phyloP scores from a whole-genome alignment of 2,329 filamentous ascomycete genomes.

The Exserohilum rostratum region DNA sequence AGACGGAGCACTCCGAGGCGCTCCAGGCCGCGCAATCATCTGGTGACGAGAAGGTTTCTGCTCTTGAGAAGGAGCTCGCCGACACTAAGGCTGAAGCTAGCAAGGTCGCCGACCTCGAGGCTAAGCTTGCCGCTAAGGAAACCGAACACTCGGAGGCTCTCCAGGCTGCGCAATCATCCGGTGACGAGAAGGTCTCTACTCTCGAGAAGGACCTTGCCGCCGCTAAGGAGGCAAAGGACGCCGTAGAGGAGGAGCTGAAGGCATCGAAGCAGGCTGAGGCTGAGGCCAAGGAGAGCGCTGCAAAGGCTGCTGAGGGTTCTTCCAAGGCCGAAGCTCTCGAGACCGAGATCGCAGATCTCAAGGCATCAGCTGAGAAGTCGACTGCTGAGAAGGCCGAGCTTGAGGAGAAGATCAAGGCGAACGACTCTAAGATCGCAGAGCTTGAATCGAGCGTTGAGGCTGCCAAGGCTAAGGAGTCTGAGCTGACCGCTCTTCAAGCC shows the following conservation, averaged over 20 bases:
- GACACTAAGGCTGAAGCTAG: conserved; percentile 29
- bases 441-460: conserved; percentile 26
- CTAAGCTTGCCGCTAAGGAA: conserved; percentile 31
- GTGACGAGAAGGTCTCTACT: conserved; percentile 32
- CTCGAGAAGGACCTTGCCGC: conserved; percentile 34
- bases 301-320: conserved; percentile 22
- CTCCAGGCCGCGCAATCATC: conserved; percentile 20
- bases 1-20: conserved; percentile 33
- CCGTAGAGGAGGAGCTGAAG: conserved; percentile 31
- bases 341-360: conserved; percentile 29
- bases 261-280: conserved; percentile 20
- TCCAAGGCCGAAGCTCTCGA: conserved; percentile 22
- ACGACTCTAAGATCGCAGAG: conserved; percentile 31
- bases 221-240: conserved; percentile 27
- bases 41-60: conserved; percentile 15
- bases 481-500: conserved; percentile 24
- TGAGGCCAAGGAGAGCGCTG: conserved; percentile 23
- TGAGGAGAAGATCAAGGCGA: conserved; percentile 32
- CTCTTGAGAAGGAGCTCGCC: conserved; percentile 27
- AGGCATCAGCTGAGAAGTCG: conserved; percentile 30
- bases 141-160: conserved; percentile 32
- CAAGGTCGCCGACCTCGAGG: conserved; percentile 36
- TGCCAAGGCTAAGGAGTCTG: conserved; percentile 22
- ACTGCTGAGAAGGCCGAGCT: conserved; percentile 28
- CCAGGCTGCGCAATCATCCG: conserved; percentile 26